phyloP scores from a whole-genome alignment of 371 early-diverging fungal genomes.

The Smittium culicis region DNA sequence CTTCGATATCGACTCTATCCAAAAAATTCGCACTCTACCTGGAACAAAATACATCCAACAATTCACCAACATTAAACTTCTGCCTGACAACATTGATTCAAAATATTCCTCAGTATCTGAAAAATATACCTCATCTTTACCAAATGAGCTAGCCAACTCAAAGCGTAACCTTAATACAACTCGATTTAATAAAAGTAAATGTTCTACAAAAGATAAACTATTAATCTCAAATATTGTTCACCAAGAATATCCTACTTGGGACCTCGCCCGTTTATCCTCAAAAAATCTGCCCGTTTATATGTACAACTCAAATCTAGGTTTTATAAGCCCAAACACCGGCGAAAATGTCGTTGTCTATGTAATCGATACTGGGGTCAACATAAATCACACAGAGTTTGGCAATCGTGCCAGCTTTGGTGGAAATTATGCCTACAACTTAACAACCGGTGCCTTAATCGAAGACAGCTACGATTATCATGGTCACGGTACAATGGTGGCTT shows the following conservation, averaged over 20 bases:
- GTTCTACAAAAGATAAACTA: background rate
- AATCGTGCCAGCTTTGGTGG: slow-evolving; percentile 78
- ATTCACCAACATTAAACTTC: background rate
- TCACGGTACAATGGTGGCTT: slow-evolving; percentile 12
- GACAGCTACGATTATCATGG: slow-evolving; percentile 24
- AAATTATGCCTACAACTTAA: slow-evolving; percentile 45
- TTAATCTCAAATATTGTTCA: background rate
- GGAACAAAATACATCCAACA: background rate
- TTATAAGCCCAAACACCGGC: slow-evolving; percentile 32
- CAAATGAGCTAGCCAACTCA: background rate
- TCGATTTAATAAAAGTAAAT: background rate
- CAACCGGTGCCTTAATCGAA: slow-evolving; percentile 26
- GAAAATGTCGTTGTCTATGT: slow-evolving; percentile 74
- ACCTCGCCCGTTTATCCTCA: background rate
- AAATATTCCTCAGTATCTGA: too few species aligned
- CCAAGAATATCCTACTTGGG: background rate
- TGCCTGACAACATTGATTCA: too few species aligned
- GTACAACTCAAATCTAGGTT: background rate
- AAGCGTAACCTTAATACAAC: background rate
- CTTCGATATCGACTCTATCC: background rate
- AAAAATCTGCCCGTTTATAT: background rate
- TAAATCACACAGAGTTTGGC: slow-evolving; percentile 71
- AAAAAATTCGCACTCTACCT: background rate
- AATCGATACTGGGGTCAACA: slow-evolving; percentile 83
- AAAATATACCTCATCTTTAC: background rate